Base-by-base conservation (phyloP, 208 protist genomes). In the Naegleria lovaniensis region DNA sequence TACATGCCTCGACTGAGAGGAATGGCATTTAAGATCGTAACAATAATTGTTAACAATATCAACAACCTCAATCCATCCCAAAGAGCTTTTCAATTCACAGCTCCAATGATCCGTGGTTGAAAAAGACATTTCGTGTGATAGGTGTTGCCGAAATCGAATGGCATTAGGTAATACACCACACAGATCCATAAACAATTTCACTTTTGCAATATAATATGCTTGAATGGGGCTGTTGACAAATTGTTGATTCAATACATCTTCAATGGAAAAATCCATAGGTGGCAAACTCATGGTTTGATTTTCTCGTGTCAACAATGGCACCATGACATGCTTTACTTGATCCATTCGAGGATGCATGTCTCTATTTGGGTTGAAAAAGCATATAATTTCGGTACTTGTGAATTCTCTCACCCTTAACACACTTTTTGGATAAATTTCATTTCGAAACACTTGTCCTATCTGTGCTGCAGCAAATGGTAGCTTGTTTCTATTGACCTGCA, bases 41-140 rank as follows among this genome's bases (percentile, higher is more conserved):
- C 96, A 96, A 16, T 97, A 98, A 58, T 36, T 95, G 94, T 99
- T 98, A 22, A 99, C 99, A 92, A 99, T 96, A 85, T 99, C 99
- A 59, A 99, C 98, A 94, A 96, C 98, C 95, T 99, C 99, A 41
- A 99, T 95, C 99, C 99, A 99, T 83, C 98, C 98, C 92, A 98
- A 98, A 16, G 96, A 97, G 1, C 96, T 97, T 22, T 97, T 93
- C 86, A 98, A 94, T 95, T 99, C 99, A 41, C 96, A 97, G 92
- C 99, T 99, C 99, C 99, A 99, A 94, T 99, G 99, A 95, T 99
- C 99, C n/a, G n/a, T n/a, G n/a, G n/a, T n/a, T n/a, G n/a, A n/a
- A n/a, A n/a, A n/a, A 38, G 99, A 98, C 98, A 99, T 99, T 94
- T 99, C 98, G 51, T 95, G 97, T 9, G 91, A 90, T 75, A 97